A percentile compares a stretch with the other conserved stretches of the same genome.
Evolutionary conservation across 805 yeast genomes (phyloP).

Genomic region (Barnettozyma californica): DNA sequence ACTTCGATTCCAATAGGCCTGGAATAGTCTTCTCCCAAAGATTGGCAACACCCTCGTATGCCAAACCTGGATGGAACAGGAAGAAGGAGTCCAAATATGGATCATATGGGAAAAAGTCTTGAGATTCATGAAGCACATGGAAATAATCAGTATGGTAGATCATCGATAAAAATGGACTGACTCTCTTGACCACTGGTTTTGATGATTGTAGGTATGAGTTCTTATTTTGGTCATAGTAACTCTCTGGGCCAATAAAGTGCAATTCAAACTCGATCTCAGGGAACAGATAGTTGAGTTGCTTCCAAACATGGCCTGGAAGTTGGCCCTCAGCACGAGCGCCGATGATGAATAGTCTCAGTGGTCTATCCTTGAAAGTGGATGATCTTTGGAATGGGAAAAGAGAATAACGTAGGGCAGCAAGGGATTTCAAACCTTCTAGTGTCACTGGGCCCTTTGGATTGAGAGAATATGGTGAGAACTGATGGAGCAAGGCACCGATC

Average conservation of each 20-base stretch:
- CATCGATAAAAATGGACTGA: constrained; percentile 69
- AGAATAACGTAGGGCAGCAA: constrained; percentile 89
- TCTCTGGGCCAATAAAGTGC: constrained; percentile 93
- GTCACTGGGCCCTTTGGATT: constrained; percentile 85
- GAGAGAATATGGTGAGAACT: constrained; percentile 76
- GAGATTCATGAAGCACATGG: constrained; percentile 84
- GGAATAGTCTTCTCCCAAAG: constrained; percentile 83
- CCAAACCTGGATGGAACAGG: constrained; percentile 92
- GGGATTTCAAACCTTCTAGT: constrained; percentile 86
- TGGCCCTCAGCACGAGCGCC: constrained; percentile 94
- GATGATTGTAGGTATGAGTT: constrained; percentile 51
- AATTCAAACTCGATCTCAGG: constrained; percentile 80
- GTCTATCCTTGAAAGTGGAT: constrained; percentile 69
- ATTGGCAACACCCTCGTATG: constrained; percentile 71
- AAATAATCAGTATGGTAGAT: constrained; percentile 87
- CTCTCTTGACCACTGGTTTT: constrained; percentile 64
- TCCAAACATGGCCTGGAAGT: constrained; percentile 94
- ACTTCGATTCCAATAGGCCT: constrained; percentile 86
- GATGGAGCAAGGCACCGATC: constrained; percentile 76
- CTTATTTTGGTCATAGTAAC: constrained; percentile 68
- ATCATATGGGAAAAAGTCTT: constrained; percentile 96
- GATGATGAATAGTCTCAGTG: constrained; percentile 81
- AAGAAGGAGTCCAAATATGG: constrained; percentile 92
- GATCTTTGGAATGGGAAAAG: constrained; percentile 63
- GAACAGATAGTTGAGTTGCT: constrained; percentile 79